Base-by-base conservation (phyloP, 257 asterid genomes). In the Ophiorrhiza pumila region DNA sequence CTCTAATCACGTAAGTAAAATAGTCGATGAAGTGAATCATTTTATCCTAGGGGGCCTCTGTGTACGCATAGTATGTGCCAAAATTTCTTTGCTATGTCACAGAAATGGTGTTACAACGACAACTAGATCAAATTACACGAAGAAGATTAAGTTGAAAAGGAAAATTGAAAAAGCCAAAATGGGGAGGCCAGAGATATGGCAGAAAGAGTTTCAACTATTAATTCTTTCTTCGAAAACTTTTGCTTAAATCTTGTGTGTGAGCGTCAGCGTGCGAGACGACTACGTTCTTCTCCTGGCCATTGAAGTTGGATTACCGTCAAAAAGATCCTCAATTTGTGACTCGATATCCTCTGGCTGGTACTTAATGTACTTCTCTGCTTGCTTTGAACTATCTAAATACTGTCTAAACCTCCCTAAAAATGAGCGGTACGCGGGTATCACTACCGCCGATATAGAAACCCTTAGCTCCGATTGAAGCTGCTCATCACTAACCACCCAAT, bases 391-490 rank as follows among this genome's bases (percentile, higher is more conserved):
- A 11, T 89, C 96, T 73, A 93, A 47, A 37, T 81, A 75, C n/a
- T 88, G 97, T 45, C 77, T 79, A 83, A 89, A 91, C 74, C 97
- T 77, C 65, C 96, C 97, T 0, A 88, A 74, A 55, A 93, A 93
- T 0, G 96, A 80, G 1, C 98, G 85, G 78, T 93, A 93, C 0
- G 97, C 97, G 53, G 98, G 97, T 11, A 93, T 84, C 9, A 93
- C 81, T 43, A 93, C 89, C 13, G 93, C 86, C 0, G 96, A 83
- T 60, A 93, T 79, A 0, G 97, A 87, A 31, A 91, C 89, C 69
- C 94, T 63, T 0, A 93, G 96, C 90, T 93, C 96, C 76, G 98
- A 89, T 27, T 85, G 90, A n/a, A 93, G 96, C 82, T 93, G 97
- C 76, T 84, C 96, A 42, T 93, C 98, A 71, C 91, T 86, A 4